Base-by-base conservation (phyloP, 371 early-diverging fungal genomes). In the Funneliformis caledonium region DNA sequence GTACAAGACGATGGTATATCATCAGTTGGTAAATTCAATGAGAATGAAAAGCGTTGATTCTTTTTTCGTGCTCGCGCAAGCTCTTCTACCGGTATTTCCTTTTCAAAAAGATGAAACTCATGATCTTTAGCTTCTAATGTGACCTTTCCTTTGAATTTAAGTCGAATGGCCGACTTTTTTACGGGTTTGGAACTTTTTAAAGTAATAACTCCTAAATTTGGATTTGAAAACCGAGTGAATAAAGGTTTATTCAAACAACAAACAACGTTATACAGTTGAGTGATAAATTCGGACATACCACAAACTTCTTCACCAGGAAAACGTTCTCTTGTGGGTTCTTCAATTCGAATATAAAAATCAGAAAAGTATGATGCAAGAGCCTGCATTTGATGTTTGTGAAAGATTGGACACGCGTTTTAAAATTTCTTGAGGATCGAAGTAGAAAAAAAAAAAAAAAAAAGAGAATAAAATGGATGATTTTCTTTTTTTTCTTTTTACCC, bases 241-340 rank as follows among this genome's bases (percentile, higher is more conserved):
- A 70, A 33, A 48, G 19, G 45, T 47, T 11, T 37, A 45, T 26
- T 26, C 26, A 26, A 26, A 26, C 26, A 26, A 26, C 26, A 26
- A 26, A 26, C 26, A 37, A 37, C 37, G 37, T 37, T 37, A 2
- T 37, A 3, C 37, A 37, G 37, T 37, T 37, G 1, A 7, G 4
- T 67, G 8, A 67, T 67, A 67, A 42, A 26, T 67, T 26, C 26
- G 26, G 4, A 22, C 1, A 12, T 43, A 72, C 72, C 72, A 11
- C n/a, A 11, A 37, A 72, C 43, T 42, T 42, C 72, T 43, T 72
- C 72, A 37, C 72, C 72, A 22, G 72, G 72, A 72, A 72, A 72
- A 48, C 45, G 45, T 47, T 37, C n/a, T 72, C 45, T 72, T 16
- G 43, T 33, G 7, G 72, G 48, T 2, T 47, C 72, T 19, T 47